Evolutionary conservation across 1,284 basidiomycete species (phyloP), one percentile per base, ranked within the genome.

Genomic region (Apiotrichum brassicae): DNA sequence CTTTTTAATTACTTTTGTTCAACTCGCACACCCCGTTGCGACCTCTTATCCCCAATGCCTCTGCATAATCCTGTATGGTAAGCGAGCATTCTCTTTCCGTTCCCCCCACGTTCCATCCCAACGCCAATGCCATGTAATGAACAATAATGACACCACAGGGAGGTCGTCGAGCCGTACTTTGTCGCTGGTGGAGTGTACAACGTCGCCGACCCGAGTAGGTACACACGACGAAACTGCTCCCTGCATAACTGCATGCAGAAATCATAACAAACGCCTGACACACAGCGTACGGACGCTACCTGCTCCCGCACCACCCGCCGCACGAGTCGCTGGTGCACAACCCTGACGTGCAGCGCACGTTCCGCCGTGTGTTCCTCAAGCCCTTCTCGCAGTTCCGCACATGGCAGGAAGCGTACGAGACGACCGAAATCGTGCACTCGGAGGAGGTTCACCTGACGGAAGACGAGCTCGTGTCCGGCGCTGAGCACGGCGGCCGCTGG

Each of bases 281-380:
- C 18, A 24, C 32, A 73, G 71, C 72, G 2, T 71, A 72, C 49
- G 72, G 71, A 5, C 63, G 72, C 28, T 74, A 62, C 34, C 52
- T 58, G 1, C 57, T 70, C 9, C 62, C 66, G 1, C 58, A 61
- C 25, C 65, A 71, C 49, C 61, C 64, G 3, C 70, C 69, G 4
- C 66, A 71, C 36, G 48, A 48, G 16, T 32, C 43, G 0, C 61
- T 74, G n/a, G 44, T 70, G 44, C 45, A 63, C 19, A 58, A 71
- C 37, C 62, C 66, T 2, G 34, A 47, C 26, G 59, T 74, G 22
- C 48, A 46, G 33, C 64, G 66, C 37, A 50, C 35, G 22, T 68
- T 62, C 44, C 66, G 70, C 33, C 60, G 72, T 25, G 61, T 74
- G 24, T 72, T 73, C 53, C 57, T 75, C 22, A 56, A 52, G 5